Percentiles rank a stretch among this genome's conserved stretches.
Conservation (phyloP, 257 asterid species). For the Scutellaria galericulata region DNA sequence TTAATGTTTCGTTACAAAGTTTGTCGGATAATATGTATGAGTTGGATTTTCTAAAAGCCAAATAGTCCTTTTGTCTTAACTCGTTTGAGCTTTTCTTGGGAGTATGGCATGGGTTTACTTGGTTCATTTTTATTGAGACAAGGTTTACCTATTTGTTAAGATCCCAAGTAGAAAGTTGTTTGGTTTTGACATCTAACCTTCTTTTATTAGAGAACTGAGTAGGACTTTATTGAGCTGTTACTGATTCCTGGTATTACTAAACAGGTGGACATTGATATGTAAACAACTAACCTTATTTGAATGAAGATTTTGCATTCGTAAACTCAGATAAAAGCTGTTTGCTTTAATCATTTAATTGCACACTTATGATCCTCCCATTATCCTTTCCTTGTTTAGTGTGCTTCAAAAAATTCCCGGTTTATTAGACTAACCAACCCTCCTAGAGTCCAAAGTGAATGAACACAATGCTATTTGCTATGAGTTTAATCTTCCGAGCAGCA, state of each 20-base stretch:
- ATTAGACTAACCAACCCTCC: not conserved
- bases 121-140: slow-evolving; percentile 4
- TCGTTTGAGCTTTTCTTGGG: too few relatives aligned
- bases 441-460: not conserved
- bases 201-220: not conserved
- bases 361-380: not conserved
- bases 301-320: too few relatives aligned
- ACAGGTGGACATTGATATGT: not conserved
- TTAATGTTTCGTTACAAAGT: not conserved
- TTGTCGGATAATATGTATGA: not conserved
- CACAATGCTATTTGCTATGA: not conserved
- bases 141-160: slow-evolving; percentile 11
- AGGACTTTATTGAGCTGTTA: slow-evolving; percentile 3
- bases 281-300: too few relatives aligned
- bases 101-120: not conserved
- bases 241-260: not conserved
- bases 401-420: not conserved
- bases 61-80: not conserved
- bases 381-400: not conserved
- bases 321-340: too few relatives aligned
- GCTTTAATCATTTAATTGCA: too few relatives aligned
- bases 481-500: not conserved
- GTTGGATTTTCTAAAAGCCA: slow-evolving; percentile 15
- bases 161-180: not conserved
- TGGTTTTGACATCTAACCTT: not conserved